Base-by-base conservation (phyloP, 495 filamentous ascomycete species). In the Chaetomidium leptoderma region DNA sequence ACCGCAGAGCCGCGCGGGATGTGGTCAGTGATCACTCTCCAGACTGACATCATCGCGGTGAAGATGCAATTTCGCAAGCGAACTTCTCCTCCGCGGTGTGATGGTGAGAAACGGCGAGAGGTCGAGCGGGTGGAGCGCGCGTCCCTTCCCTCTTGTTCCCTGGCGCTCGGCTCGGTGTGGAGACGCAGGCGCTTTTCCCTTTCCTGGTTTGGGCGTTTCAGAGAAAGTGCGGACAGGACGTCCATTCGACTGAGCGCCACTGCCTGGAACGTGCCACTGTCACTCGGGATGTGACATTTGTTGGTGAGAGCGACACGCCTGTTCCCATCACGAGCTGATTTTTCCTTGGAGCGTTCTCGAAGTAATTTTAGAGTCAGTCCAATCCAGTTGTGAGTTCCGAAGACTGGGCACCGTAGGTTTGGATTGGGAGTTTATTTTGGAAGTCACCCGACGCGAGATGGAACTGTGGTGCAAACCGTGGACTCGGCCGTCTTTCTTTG, bases 181-280 rank as follows among this genome's bases (percentile, higher is more conserved):
- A 47, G 43, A 29, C 17, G 23, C 39, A 26, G 40, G 53, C 40
- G 46, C 46, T 35, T 29, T 35, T 10, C 21, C 57, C 49, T 3
- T 53, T 58, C 53, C n/a, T 36, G 63, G 57, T 47, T 63, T 61
- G 60, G 35, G 53, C 26, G 63, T 66, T 66, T 66, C 63, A 66
- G 52, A 33, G n/a, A 27, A 40, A 53, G 48, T 26, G 30, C 42
- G 29, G 19, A 54, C 60, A 61, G 42, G 60, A 54, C 29, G 52
- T 26, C 55, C 30, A 62, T 66, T 66, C 52, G 48, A 26, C 53
- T 16, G 16, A 26, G 11, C 7, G 40, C 37, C 56, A 56, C 46
- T 37, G 48, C 27, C 13, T 33, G 29, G 17, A 17, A 6, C 27
- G 13, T 44, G 2, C 19, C 27, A 29, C 3, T 48, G 6, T 30